Conservation (phyloP, 2,329 filamentous ascomycete genomes). For the Cercospora berteroae region DNA sequence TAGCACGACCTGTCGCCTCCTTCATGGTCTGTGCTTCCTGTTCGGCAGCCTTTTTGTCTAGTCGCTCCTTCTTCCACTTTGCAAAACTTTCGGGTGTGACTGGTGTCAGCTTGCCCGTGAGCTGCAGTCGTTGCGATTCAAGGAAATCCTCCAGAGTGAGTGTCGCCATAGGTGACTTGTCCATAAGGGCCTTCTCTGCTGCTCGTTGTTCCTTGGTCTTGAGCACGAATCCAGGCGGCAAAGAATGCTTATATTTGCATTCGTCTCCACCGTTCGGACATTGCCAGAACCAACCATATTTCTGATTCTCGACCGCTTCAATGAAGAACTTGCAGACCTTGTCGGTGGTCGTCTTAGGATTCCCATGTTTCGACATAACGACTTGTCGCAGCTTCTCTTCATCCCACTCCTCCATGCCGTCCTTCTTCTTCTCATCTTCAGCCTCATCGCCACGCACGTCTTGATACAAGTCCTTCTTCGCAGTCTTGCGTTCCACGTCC, state of each 20-base stretch:
- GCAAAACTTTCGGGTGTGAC: constrained; percentile 91
- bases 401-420: constrained; percentile 96
- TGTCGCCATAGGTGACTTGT: constrained; percentile 92
- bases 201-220: constrained; percentile 97
- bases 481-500: constrained; percentile 82
- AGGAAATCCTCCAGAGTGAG: constrained; percentile 96
- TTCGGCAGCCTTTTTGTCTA: constrained; percentile 95
- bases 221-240: constrained; percentile 91
- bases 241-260: constrained; percentile 97
- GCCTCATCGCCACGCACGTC: constrained; percentile 75
- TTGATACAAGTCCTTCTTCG: constrained; percentile 88
- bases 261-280: constrained; percentile 96
- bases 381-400: constrained; percentile 92
- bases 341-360: constrained; percentile 90
- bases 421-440: constrained; percentile 68
- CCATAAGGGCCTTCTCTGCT: constrained; percentile 90
- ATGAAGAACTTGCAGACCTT: constrained; percentile 99
- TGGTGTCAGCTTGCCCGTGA: constrained; percentile 85
- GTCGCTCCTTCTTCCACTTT: constrained; percentile 92
- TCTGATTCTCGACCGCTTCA: constrained; percentile 93
- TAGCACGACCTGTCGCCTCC: constrained; percentile 88
- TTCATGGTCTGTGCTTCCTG: constrained; percentile 86
- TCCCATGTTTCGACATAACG: constrained; percentile 93
- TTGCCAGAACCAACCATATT: constrained; percentile 99
- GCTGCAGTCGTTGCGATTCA: constrained; percentile 92